Percentiles rank a stretch among this genome's conserved stretches.
Evolutionary conservation across 83 land plant species (phyloP).

Genomic region (Picea mariana): DNA sequence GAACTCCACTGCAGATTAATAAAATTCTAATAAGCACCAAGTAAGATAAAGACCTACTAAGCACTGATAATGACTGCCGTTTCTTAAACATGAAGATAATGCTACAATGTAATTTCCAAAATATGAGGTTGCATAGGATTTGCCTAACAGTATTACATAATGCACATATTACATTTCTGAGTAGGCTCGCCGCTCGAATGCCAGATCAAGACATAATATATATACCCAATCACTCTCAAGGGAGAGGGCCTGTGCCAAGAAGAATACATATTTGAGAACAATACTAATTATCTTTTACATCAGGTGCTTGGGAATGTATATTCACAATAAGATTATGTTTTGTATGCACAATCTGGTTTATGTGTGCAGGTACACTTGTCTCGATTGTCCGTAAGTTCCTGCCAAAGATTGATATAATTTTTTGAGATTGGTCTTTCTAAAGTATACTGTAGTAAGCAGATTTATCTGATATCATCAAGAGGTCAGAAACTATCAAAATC

Average conservation of each 20-base stretch:
- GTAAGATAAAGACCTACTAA: neutral
- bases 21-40: neutral
- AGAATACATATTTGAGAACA: neutral
- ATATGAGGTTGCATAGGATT: neutral
- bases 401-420: neutral
- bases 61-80: neutral
- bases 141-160: neutral
- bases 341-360: constrained; percentile 8
- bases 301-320: neutral
- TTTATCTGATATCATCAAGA: constrained; percentile 13
- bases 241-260: neutral
- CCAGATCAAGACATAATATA: neutral
- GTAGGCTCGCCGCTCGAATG: neutral
- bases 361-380: constrained; percentile 21
- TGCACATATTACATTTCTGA: neutral
- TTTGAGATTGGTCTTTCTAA: neutral
- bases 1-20: neutral
- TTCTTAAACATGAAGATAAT: neutral
- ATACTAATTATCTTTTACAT: neutral
- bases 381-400: constrained; percentile 14
- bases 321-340: constrained; percentile 1
- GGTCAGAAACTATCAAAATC: neutral
- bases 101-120: neutral
- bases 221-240: neutral
- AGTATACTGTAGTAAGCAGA: constrained; percentile 6